Evolutionary conservation across 2,329 filamentous ascomycete species (phyloP), one percentile per base, ranked within the genome.

Genomic region (Aspergillus latus): DNA sequence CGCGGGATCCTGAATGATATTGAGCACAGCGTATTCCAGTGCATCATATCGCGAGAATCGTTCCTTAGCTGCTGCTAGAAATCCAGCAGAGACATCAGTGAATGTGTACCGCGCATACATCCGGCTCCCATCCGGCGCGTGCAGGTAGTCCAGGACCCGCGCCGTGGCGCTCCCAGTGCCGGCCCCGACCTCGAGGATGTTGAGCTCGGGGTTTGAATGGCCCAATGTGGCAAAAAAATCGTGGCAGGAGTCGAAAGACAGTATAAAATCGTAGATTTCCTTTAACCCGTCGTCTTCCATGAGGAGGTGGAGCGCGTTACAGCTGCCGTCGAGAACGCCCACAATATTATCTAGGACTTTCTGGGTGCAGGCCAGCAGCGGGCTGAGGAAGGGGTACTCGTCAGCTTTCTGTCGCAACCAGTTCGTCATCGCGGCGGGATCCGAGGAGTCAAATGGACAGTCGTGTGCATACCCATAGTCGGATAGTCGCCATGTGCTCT

Each of bases 31-130:
- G 48, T 68, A 74, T 1, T 60, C 59, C 44, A 74, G 66, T 4
- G 67, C 62, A 15, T 60, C 54, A 3, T 62, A 65, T 8, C 55
- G 1, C 3, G 61, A 54, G 45, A 71, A 71, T 6, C 59, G 57
- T 15, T 62, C 58, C 15, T 66, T 60, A 0, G 68, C 68, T 9
- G 63, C 65, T 15, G 67, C 62, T 10, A 72, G 66, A 29, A 71
- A 70, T 0, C 64, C 66, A 1, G 62, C 56, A 0, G 68, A 69
- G n/a, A 72, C 65, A 45, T 72, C 71, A 0, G 67, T 71, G 49
- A 69, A 72, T 0, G 62, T 68, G 42, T 69, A 71, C 5, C 39
- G 45, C 4, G 52, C 53, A n/a, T 59, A 60, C 1, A 59, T 28
- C 3, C 52, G 49, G 13, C 28, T 47, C 0, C 49, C 52, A n/a